These are phyloP conservation scores for Debaryomyces hansenii DNA, from an alignment of 805 yeast genomes.

Conservation along the genomic window DNA sequence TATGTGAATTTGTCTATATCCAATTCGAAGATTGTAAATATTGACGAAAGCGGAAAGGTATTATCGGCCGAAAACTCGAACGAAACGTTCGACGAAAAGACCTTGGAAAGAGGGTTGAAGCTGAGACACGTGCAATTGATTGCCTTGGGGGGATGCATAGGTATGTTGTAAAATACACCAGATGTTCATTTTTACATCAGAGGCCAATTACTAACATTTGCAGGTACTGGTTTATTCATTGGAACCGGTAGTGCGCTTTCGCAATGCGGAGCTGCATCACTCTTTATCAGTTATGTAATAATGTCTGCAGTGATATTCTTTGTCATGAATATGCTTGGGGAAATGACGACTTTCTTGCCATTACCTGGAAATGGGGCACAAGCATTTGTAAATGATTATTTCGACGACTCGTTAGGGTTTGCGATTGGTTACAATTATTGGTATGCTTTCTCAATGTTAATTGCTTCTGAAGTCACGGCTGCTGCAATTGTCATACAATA, in stretches of 20 bases:
- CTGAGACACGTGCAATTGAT: slow-evolving; percentile 65
- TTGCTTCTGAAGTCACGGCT: slow-evolving; percentile 38
- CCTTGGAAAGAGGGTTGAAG: slow-evolving; percentile 39
- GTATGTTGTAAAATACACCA: slow-evolving; percentile 57
- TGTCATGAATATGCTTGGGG: slow-evolving; percentile 33
- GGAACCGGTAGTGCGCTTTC: slow-evolving; percentile 62
- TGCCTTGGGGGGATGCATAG: slow-evolving; percentile 83
- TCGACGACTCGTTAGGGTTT: slow-evolving; percentile 30
- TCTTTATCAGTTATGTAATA: slow-evolving; percentile 40
- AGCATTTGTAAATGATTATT: slow-evolving; percentile 27
- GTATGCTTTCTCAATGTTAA: slow-evolving; percentile 33
- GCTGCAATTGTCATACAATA: slow-evolving; percentile 33
- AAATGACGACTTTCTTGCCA: slow-evolving; percentile 35
- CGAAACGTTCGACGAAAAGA: slow-evolving; percentile 18
- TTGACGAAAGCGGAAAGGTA: slow-evolving; percentile 22
- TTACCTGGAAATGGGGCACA: slow-evolving; percentile 36
- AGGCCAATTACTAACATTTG: background rate
- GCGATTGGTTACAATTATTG: slow-evolving; percentile 36
- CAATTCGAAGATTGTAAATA: slow-evolving; percentile 24
- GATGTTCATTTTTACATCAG: background rate
- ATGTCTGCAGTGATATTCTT: slow-evolving; percentile 26
- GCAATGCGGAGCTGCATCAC: slow-evolving; percentile 65
- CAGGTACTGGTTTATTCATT: slow-evolving; percentile 60
- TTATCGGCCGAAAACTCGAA: slow-evolving; percentile 19
- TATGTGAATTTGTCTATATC: slow-evolving; percentile 27